Conservation (phyloP, 1,284 basidiomycete species). For the Macrocystidia cucumis region DNA sequence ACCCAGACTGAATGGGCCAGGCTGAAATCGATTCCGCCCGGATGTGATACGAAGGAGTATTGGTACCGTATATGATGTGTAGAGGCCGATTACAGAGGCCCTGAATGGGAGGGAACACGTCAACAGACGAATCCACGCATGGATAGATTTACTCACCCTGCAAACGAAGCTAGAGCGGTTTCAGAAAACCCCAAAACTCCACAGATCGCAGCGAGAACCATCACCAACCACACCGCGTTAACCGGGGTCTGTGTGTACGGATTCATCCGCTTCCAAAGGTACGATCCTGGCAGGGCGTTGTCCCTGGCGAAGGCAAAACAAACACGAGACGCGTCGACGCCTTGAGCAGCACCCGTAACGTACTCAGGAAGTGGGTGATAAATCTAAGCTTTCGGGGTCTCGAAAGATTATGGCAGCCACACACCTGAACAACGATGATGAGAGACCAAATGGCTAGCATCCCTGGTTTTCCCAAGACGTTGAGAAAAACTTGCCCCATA, state of each 20-base stretch:
- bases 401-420: slow-evolving; percentile 6
- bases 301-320: slow-evolving; percentile 71
- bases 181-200: slow-evolving; percentile 61
- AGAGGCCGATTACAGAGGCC: slow-evolving; percentile 63
- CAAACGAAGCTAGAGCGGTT: slow-evolving; percentile 56
- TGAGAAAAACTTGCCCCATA: slow-evolving; percentile 65
- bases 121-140: neutral
- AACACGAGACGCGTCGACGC: slow-evolving; percentile 67
- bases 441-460: slow-evolving; percentile 68
- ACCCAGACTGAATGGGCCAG: slow-evolving; percentile 56
- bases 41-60: slow-evolving; percentile 67
- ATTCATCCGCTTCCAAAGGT: slow-evolving; percentile 59
- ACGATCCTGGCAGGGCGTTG: slow-evolving; percentile 64
- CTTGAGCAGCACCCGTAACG: slow-evolving; percentile 69
- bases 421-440: slow-evolving; percentile 62
- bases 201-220: slow-evolving; percentile 44
- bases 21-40: slow-evolving; percentile 46
- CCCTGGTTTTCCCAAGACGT: slow-evolving; percentile 57
- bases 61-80: slow-evolving; percentile 59
- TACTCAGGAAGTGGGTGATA: slow-evolving; percentile 41
- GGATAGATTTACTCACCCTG: slow-evolving; percentile 38
- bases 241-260: slow-evolving; percentile 56
- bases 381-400: neutral
- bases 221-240: slow-evolving; percentile 71
- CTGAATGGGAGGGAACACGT: slow-evolving; percentile 23